Conservation (phyloP, 2,329 filamentous ascomycete species). For the Penicillium glabrum region DNA sequence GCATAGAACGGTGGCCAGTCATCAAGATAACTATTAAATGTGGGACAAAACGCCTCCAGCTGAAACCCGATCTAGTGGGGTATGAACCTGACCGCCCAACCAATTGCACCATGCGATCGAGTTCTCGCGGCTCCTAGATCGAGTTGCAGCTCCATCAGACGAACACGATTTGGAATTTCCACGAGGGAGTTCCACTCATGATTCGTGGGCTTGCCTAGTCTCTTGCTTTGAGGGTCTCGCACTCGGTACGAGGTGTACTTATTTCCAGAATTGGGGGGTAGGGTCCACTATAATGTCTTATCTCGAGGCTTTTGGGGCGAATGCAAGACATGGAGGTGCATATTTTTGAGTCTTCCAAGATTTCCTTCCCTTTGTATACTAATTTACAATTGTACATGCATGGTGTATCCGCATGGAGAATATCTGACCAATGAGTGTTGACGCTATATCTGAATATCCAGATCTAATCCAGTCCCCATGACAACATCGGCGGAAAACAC, state of each 20-base stretch:
- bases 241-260: neutral
- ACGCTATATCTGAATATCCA: neutral
- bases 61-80: constrained; percentile 19
- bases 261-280: neutral
- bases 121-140: neutral
- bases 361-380: neutral
- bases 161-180: neutral
- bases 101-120: constrained; percentile 10
- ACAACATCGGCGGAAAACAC: neutral
- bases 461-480: neutral
- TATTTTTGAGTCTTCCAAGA: neutral
- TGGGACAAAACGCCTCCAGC: constrained; percentile 8
- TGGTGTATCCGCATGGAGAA: neutral
- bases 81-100: neutral
- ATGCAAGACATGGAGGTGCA: neutral
- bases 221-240: neutral
- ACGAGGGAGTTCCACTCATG: neutral
- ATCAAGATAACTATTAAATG: constrained; percentile 2
- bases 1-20: neutral
- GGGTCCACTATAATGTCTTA: neutral
- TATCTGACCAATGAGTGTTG: neutral
- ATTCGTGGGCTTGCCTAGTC: neutral
- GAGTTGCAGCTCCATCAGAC: neutral
- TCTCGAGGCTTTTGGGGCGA: neutral
- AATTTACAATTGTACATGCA: neutral